A percentile compares a stretch with the other conserved stretches of the same genome.
Conservation (phyloP, 176 grass and related monocot species). For the Musa beccarii region DNA sequence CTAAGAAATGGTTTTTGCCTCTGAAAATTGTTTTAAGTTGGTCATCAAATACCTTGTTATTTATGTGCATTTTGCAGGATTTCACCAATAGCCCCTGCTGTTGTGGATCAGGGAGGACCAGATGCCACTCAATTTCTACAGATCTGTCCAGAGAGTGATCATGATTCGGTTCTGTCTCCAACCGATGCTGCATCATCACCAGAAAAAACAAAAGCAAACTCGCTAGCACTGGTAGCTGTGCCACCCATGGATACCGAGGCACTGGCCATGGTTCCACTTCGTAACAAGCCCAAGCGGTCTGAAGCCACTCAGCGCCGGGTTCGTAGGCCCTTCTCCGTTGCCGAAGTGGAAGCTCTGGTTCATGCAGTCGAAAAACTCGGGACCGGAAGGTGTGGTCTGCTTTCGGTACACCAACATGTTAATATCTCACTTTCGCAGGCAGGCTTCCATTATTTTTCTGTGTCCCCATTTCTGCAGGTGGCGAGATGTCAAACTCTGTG, state of each 20-base stretch:
- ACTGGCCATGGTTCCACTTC: constrained; percentile 34
- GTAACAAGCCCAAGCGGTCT: constrained; percentile 18
- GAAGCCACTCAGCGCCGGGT: constrained; percentile 49
- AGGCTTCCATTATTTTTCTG: neutral
- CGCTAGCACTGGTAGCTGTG: constrained; percentile 30
- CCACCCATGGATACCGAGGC: constrained; percentile 21
- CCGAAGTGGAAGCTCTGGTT: constrained; percentile 64
- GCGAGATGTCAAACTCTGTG: constrained; percentile 67
- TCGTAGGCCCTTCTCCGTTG: constrained; percentile 60
- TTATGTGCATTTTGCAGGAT: constrained; percentile 4
- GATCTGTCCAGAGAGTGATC: constrained; percentile 37
- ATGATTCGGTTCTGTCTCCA: constrained; percentile 34
- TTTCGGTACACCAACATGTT: no score
- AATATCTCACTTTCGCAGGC: no score
- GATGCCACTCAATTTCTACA: constrained; percentile 13
- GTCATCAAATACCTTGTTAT: no score
- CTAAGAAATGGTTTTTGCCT: no score
- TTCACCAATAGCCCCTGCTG: neutral
- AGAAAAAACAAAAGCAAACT: constrained; percentile 25
- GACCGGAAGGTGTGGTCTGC: constrained; percentile 59
- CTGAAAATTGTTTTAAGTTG: no score
- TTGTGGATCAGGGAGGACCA: constrained; percentile 14
- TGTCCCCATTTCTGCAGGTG: constrained; percentile 41
- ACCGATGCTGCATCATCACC: constrained; percentile 23
- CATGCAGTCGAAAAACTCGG: constrained; percentile 66